Evolutionary conservation across 192 early-diverging fungal genomes (phyloP).

Genomic region (Coemansia sp.): DNA sequence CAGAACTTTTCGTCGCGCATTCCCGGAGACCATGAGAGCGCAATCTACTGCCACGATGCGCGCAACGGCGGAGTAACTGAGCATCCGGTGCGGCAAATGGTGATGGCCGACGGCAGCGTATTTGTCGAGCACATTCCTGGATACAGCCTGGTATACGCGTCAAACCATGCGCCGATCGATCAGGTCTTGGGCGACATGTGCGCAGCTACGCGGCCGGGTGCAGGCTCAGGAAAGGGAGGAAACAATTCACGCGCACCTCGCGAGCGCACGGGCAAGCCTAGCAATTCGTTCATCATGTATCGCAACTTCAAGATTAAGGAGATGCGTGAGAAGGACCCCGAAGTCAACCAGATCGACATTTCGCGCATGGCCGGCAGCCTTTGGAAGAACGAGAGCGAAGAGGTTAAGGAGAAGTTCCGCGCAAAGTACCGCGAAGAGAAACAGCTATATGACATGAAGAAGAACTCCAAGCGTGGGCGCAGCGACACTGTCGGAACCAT

Average conservation of each 20-base stretch:
- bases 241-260: neutral
- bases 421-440: constrained; percentile 38
- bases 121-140: constrained; percentile 38
- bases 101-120: constrained; percentile 18
- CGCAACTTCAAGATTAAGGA: constrained; percentile 47
- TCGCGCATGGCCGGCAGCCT: constrained; percentile 46
- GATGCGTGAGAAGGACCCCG: constrained; percentile 41
- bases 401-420: constrained; percentile 44
- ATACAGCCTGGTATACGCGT: constrained; percentile 26
- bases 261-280: constrained; percentile 23
- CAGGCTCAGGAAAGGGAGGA: neutral
- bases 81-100: constrained; percentile 27
- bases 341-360: constrained; percentile 48
- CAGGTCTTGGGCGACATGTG: constrained; percentile 15
- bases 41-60: constrained; percentile 25
- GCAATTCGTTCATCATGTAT: constrained; percentile 54
- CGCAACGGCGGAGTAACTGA: constrained; percentile 12
- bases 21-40: constrained; percentile 26
- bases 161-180: constrained; percentile 13
- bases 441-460: constrained; percentile 35
- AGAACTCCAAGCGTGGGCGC: constrained; percentile 26
- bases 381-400: constrained; percentile 49
- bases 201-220: constrained; percentile 1
- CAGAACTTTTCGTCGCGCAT: constrained; percentile 22
- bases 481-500: constrained; percentile 6